phyloP scores from a whole-genome alignment of 2,329 filamentous ascomycete species.

The Colletotrichum somersetense region DNA sequence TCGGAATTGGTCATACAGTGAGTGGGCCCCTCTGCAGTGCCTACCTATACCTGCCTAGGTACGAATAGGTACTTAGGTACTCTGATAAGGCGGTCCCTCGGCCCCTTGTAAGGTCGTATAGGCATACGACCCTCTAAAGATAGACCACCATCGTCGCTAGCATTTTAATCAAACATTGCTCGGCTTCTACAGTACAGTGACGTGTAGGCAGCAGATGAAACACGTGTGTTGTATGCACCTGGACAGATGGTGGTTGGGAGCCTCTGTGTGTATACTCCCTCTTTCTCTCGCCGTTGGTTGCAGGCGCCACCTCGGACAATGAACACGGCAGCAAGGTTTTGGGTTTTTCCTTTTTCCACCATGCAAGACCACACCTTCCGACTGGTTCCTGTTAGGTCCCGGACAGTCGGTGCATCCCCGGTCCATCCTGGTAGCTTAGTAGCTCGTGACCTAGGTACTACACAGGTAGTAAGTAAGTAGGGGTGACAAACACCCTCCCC shows the following conservation, averaged over 20 bases:
- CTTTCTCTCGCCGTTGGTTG: not conserved
- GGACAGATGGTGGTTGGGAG: not conserved
- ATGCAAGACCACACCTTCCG: not conserved
- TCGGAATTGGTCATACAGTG: not conserved
- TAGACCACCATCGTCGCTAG: not conserved
- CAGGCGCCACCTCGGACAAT: not conserved
- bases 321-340: not conserved
- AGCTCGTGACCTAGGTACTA: not conserved
- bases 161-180: not conserved
- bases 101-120: no score
- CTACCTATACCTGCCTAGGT: no score
- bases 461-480: no score
- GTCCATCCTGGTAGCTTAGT: not conserved
- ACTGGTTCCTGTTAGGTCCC: not conserved
- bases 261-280: not conserved
- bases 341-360: not conserved
- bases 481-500: no score
- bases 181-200: not conserved
- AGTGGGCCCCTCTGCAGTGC: not conserved
- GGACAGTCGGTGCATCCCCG: not conserved
- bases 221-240: not conserved
- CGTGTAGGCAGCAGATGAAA: not conserved
- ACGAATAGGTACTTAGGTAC: no score
- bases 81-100: no score
- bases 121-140: not conserved